phyloP scores from a whole-genome alignment of 148 eudicot species.

The Chenopodium album region DNA sequence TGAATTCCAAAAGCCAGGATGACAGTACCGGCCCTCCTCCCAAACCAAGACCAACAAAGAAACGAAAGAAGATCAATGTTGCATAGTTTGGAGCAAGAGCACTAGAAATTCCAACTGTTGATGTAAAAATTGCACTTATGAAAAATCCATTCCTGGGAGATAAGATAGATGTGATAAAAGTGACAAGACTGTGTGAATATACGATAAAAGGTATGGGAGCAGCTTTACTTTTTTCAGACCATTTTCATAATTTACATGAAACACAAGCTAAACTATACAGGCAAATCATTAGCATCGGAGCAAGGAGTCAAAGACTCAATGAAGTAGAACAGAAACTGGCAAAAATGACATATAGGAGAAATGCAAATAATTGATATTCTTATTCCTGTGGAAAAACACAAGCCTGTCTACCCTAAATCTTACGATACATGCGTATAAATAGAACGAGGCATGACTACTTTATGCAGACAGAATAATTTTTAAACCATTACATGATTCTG shows the following conservation, averaged over 20 bases:
- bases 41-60: conserved; percentile 74
- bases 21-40: conserved; percentile 77
- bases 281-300: not conserved
- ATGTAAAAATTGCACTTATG: conserved; percentile 56
- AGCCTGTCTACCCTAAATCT: not conserved
- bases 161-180: not conserved
- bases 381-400: not conserved
- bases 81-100: conserved; percentile 75
- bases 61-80: conserved; percentile 51
- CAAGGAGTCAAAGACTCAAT: not conserved
- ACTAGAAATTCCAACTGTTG: conserved; percentile 67
- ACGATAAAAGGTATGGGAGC: not conserved
- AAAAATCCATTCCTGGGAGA: conserved; percentile 66
- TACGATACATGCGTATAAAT: not conserved
- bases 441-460: not conserved
- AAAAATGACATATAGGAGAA: not conserved
- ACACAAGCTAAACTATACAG: not conserved
- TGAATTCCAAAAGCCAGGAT: conserved; percentile 89
- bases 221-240: not conserved
- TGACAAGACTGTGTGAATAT: not conserved
- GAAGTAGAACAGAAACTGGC: not conserved
- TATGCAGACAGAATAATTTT: no score
- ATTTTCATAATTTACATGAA: not conserved
- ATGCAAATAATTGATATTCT: not conserved
- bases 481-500: not conserved